Conservation (phyloP, 2,329 filamentous ascomycete genomes). For the Paecilomyces sp. region DNA sequence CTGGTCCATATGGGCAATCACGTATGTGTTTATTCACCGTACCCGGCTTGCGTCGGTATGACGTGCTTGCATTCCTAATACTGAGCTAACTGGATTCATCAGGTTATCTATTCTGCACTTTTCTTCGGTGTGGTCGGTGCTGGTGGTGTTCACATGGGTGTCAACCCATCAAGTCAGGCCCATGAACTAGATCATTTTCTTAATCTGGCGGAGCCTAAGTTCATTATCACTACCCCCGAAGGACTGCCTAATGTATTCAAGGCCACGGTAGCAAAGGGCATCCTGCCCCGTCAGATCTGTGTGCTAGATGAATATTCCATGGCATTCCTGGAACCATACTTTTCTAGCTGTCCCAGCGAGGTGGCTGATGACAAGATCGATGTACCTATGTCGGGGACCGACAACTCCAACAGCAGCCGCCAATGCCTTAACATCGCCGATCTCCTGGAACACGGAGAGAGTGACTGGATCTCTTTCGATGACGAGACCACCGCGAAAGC, state of each 20-base stretch:
- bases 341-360: background rate
- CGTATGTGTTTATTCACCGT: conserved; percentile 19
- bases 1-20: conserved; percentile 36
- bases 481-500: conserved; percentile 34
- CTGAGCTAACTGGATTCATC: conserved; percentile 2
- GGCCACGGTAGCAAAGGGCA: conserved; percentile 1
- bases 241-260: conserved; percentile 23
- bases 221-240: conserved; percentile 38
- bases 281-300: conserved; percentile 6
- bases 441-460: conserved; percentile 38
- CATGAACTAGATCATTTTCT: conserved; percentile 44
- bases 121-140: conserved; percentile 37
- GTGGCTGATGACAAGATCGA: background rate
- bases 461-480: conserved; percentile 43
- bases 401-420: background rate
- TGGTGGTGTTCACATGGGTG: conserved; percentile 45
- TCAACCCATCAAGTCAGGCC: conserved; percentile 42
- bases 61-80: background rate
- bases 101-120: conserved; percentile 33
- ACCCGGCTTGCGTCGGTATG: background rate
- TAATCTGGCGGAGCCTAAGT: conserved; percentile 34
- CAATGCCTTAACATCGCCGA: conserved; percentile 12
- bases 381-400: background rate
- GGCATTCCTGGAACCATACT: conserved; percentile 1
- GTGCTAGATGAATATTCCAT: conserved; percentile 6